Conservation (phyloP, 2,329 filamentous ascomycete species). For the Leptographium wingfieldii region DNA sequence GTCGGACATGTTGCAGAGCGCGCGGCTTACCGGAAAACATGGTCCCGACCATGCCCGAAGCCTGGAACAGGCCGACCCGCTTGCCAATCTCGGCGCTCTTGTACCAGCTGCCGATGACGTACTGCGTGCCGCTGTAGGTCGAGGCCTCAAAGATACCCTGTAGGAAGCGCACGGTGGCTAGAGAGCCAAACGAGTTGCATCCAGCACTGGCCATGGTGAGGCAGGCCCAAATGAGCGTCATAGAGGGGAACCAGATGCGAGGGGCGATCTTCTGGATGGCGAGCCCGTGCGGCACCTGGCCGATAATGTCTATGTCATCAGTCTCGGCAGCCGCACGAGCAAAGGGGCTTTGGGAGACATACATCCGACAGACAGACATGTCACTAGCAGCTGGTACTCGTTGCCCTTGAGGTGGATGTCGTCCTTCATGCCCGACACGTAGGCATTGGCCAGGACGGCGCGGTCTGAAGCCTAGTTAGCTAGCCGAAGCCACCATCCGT, state of each 20-base stretch:
- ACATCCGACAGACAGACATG: background rate
- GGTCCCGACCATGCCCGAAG: constrained; percentile 43
- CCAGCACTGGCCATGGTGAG: constrained; percentile 49
- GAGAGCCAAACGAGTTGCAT: constrained; percentile 33
- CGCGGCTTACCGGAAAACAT: constrained; percentile 38
- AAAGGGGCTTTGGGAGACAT: background rate
- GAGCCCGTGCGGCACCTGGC: constrained; percentile 48
- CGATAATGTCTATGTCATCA: constrained; percentile 26
- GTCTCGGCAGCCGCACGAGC: background rate
- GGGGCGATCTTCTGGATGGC: constrained; percentile 50
- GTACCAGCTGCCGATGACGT: constrained; percentile 49
- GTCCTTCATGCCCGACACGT: background rate
- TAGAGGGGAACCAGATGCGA: constrained; percentile 48
- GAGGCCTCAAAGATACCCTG: constrained; percentile 40
- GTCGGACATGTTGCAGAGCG: background rate
- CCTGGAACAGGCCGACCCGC: constrained; percentile 46
- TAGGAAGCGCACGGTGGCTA: constrained; percentile 47
- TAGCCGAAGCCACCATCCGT: too few relatives aligned
- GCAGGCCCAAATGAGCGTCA: constrained; percentile 50
- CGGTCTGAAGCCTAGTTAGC: background rate
- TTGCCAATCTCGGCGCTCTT: constrained; percentile 45
- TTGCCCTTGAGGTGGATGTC: background rate
- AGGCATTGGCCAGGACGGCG: background rate
- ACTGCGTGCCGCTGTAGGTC: constrained; percentile 44
- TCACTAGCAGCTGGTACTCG: background rate